Percentiles rank a stretch among this genome's conserved stretches.
Evolutionary conservation across 2,329 filamentous ascomycete genomes (phyloP).

Genomic region (Claviceps fusiformis): DNA sequence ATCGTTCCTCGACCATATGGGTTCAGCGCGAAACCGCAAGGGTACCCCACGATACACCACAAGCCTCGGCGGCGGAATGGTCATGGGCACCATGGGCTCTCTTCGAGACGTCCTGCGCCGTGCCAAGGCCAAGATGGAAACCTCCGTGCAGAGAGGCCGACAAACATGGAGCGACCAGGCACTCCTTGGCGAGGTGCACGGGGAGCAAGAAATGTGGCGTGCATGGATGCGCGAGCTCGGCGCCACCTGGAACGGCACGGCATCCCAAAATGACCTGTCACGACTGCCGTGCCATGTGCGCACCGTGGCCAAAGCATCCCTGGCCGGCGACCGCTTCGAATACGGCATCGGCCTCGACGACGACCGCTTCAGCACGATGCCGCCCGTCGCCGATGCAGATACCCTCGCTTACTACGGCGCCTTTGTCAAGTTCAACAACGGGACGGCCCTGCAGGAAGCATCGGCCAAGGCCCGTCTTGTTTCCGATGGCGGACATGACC

Average conservation of each 20-base stretch:
- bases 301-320: slow-evolving; percentile 15
- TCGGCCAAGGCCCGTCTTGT: slow-evolving; percentile 14
- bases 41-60: too few relatives aligned
- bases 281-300: slow-evolving; percentile 10
- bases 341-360: slow-evolving; percentile 23
- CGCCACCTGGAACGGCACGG: slow-evolving; percentile 19
- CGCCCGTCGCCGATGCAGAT: slow-evolving; percentile 12
- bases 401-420: slow-evolving; percentile 12
- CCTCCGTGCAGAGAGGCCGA: slow-evolving; percentile 16
- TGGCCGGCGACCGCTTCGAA: slow-evolving; percentile 19
- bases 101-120: slow-evolving; percentile 14
- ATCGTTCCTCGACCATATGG: too few relatives aligned
- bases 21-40: too few relatives aligned
- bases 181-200: slow-evolving; percentile 24
- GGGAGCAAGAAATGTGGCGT: slow-evolving; percentile 25
- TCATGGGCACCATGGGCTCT: slow-evolving; percentile 20
- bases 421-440: slow-evolving; percentile 19
- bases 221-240: slow-evolving; percentile 17
- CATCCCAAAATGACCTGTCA: slow-evolving; percentile 6
- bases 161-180: slow-evolving; percentile 25
- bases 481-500: slow-evolving; percentile 7
- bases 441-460: slow-evolving; percentile 9
- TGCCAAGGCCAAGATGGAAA: slow-evolving; percentile 14
- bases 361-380: slow-evolving; percentile 18
- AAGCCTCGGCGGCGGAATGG: slow-evolving; percentile 22